A percentile compares a stretch with the other conserved stretches of the same genome.
phyloP scores from a whole-genome alignment of 1,284 basidiomycete species.

The Ustilago lituana region DNA sequence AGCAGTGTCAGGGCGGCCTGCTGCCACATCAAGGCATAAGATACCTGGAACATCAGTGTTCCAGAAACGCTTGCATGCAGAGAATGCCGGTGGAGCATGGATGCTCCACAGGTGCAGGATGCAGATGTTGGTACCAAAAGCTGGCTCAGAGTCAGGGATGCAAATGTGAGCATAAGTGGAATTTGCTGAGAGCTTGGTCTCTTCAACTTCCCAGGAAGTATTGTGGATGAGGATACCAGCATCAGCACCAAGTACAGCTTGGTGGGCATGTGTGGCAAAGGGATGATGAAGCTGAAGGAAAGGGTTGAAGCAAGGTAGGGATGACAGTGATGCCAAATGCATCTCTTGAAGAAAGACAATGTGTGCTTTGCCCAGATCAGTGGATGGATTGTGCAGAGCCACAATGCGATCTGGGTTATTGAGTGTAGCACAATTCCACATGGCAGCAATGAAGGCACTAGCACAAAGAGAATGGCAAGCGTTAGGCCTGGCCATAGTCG shows the following conservation, averaged over 20 bases:
- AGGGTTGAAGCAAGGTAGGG: constrained; percentile 1
- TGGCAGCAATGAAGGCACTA: too few species aligned
- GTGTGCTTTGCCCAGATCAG: neutral
- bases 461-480: too few species aligned
- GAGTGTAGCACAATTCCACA: too few species aligned
- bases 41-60: neutral
- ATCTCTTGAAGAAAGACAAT: constrained; percentile 1
- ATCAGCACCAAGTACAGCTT: neutral
- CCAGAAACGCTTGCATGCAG: neutral
- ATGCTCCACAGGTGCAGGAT: neutral
- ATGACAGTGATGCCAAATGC: neutral
- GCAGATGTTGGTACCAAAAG: neutral
- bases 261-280: neutral
- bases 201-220: constrained; percentile 4
- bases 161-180: constrained; percentile 3
- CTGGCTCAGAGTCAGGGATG: neutral
- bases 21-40: neutral
- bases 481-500: too few species aligned
- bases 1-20: neutral
- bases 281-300: constrained; percentile 1
- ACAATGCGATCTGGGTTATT: too few species aligned
- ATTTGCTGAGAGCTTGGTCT: neutral
- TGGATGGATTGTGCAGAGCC: neutral
- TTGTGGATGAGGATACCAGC: constrained; percentile 4
- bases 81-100: neutral